Evolutionary conservation across 805 yeast species (phyloP), one percentile per base, ranked within the genome.

Genomic region (Starmera quercuum): DNA sequence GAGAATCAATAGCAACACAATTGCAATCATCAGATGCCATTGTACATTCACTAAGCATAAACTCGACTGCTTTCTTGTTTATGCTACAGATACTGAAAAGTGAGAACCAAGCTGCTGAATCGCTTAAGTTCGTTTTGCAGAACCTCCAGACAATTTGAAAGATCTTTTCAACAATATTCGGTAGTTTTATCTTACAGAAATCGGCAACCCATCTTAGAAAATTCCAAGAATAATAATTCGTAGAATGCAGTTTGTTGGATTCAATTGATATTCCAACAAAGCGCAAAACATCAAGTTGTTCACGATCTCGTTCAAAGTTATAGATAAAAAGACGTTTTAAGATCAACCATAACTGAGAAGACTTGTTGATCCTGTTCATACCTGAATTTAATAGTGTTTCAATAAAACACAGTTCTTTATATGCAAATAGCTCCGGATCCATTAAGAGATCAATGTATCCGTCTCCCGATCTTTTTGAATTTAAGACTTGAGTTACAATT

Each of bases 191-290:
- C 7, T 47, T 35, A 1, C 47, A 32, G 8, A 45, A 34, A 36
- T 57, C 60, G 20, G 42, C 49, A 11, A 47, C 35, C 56, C 63
- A 61, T 20, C 55, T 45, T 8, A 52, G 31, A n/a, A 61, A 51
- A 34, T 56, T 53, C 66, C 68, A 64, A 6, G 66, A 54, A 34
- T 64, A 64, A 33, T 61, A 64, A 35, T 63, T 64, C 0, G 63
- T 49, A 14, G 47, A 40, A 37, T 64, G 69, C 5, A 47, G 33
- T 8, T 39, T 37, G 1, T 58, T 64, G 1, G 67, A 53, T 6
- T 28, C 29, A 2, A 53, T 15, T 9, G 56, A 46, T 0, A 54
- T 42, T 1, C 37, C 17, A 6, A 44, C 25, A 28, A 46, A 49
- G 6, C 16, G 9, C 7, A 42, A 30, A 4, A 39, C 11, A 4